Percentiles rank a stretch among this genome's conserved stretches.
phyloP scores from a whole-genome alignment of 352 stramenopile genomes.

The Blastocystis sp. region DNA sequence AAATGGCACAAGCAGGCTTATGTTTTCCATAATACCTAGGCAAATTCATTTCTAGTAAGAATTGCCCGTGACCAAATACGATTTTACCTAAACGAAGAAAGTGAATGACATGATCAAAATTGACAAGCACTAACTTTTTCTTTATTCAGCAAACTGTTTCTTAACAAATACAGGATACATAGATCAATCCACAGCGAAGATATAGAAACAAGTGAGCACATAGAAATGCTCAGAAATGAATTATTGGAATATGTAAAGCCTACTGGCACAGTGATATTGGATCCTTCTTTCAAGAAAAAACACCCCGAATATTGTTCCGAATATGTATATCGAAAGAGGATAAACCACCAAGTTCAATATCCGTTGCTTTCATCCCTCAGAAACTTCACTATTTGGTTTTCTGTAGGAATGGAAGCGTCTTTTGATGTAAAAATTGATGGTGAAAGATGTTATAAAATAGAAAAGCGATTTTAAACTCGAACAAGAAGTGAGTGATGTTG shows the following conservation, averaged over 20 bases:
- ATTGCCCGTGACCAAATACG: background rate
- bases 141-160: too few species aligned
- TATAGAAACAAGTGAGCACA: background rate
- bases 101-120: background rate
- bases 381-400: background rate
- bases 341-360: background rate
- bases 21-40: constrained; percentile 6
- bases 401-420: background rate
- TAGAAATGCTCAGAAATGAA: background rate
- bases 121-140: background rate
- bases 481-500: constrained; percentile 14
- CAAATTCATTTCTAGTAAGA: background rate
- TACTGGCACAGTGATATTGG: too few species aligned
- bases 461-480: background rate
- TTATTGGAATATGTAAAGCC: background rate
- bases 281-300: background rate
- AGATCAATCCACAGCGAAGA: too few species aligned
- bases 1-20: background rate
- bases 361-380: background rate
- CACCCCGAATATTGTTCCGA: too few species aligned
- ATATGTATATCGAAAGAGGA: background rate
- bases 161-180: too few species aligned
- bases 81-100: background rate
- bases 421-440: background rate
- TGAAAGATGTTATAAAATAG: background rate